phyloP scores from a whole-genome alignment of 208 protist species.

The Crithidia expoeki region DNA sequence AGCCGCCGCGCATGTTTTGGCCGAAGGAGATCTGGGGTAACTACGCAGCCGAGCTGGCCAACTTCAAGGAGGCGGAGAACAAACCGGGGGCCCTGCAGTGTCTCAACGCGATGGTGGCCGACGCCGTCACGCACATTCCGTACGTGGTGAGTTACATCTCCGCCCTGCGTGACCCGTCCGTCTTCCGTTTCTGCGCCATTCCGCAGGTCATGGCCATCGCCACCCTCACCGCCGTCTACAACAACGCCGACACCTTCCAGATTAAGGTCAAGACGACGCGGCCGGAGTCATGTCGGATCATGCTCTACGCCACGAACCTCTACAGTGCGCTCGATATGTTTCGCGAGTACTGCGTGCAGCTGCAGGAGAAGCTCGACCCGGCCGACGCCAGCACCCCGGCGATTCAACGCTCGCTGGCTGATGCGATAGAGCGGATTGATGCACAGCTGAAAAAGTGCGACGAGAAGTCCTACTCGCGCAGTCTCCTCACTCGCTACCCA shows the following conservation, averaged over 20 bases:
- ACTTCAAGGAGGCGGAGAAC: constrained; percentile 65
- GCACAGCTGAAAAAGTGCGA: constrained; percentile 31
- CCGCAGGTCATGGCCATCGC: constrained; percentile 97
- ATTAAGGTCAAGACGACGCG: constrained; percentile 94
- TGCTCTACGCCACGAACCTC: constrained; percentile 50
- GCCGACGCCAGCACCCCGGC: constrained; percentile 37
- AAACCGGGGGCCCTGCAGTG: constrained; percentile 71
- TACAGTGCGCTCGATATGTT: constrained; percentile 46
- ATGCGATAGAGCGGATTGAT: constrained; percentile 33
- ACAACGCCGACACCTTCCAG: constrained; percentile 94
- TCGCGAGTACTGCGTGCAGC: constrained; percentile 39
- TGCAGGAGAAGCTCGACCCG: constrained; percentile 38
- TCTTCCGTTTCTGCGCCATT: constrained; percentile 97
- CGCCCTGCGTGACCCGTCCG: constrained; percentile 67
- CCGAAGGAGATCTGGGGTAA: constrained; percentile 88
- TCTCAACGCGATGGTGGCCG: constrained; percentile 94
- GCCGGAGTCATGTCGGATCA: constrained; percentile 65
- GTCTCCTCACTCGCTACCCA: constrained; percentile 55
- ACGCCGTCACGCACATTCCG: constrained; percentile 92
- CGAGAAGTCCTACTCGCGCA: constrained; percentile 40
- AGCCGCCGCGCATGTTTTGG: constrained; percentile 94
- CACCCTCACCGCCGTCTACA: constrained; percentile 93
- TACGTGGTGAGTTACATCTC: constrained; percentile 90
- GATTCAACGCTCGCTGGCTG: constrained; percentile 32
- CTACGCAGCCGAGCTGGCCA: constrained; percentile 71